These are phyloP conservation scores for Crotalaria pallida DNA, from an alignment of 306 rosid genomes.

Conservation along the genomic window DNA sequence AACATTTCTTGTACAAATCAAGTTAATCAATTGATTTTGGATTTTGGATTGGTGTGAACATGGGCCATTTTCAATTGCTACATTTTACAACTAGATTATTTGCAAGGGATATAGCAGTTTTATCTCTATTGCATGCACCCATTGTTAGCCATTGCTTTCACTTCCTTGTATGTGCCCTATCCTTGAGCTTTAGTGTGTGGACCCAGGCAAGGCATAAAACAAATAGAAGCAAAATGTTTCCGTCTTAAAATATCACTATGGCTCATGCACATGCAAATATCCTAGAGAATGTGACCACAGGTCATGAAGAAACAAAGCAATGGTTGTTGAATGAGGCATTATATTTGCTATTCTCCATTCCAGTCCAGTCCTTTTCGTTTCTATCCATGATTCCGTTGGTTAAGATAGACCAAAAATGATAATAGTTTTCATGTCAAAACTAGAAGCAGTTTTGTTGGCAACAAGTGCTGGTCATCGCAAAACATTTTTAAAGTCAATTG, in stretches of 20 bases:
- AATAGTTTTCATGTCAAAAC: conserved; percentile 13
- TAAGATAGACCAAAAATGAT: conserved; percentile 21
- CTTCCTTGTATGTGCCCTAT: conserved; percentile 35
- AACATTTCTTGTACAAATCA: neutral
- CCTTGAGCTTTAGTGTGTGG: conserved; percentile 28
- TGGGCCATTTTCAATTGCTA: neutral
- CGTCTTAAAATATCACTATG: conserved; percentile 12
- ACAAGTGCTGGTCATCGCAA: conserved; percentile 24
- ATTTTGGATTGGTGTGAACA: neutral
- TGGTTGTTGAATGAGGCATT: conserved; percentile 12
- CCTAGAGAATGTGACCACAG: conserved; percentile 4
- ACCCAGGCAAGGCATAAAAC: conserved; percentile 22
- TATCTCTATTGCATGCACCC: conserved; percentile 11
- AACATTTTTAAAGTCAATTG: conserved; percentile 16
- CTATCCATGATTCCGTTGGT: conserved; percentile 17
- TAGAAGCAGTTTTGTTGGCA: conserved; percentile 23
- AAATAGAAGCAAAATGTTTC: conserved; percentile 25
- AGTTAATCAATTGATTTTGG: conserved; percentile 10
- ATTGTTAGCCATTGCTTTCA: conserved; percentile 23
- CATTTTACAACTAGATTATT: conserved; percentile 6
- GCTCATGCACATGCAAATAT: conserved; percentile 18
- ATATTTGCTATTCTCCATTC: neutral
- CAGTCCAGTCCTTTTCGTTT: conserved; percentile 2
- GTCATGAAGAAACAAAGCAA: conserved; percentile 21
- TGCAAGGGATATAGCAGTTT: neutral